These are phyloP conservation scores for Chloroidium sp. DNA, from an alignment of 163 green algal genomes.

Conservation along the genomic window DNA sequence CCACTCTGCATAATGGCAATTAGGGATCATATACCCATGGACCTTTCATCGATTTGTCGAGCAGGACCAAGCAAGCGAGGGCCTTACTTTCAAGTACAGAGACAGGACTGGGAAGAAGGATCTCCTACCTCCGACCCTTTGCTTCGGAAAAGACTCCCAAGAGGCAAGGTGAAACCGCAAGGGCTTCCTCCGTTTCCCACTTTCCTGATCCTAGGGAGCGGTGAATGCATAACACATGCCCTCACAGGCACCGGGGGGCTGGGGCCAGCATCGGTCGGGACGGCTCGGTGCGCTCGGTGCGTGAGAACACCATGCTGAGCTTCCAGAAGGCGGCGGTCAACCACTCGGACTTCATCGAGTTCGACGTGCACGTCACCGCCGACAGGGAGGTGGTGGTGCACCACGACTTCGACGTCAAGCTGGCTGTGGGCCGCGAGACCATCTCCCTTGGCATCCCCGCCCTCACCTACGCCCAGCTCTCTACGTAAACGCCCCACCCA, in stretches of 20 bases:
- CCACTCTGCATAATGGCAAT: too few relatives aligned
- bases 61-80: too few relatives aligned
- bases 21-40: too few relatives aligned
- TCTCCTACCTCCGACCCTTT: too few relatives aligned
- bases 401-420: conserved; percentile 38
- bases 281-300: conserved; percentile 15
- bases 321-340: conserved; percentile 37
- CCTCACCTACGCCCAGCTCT: conserved; percentile 29
- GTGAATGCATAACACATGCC: neutral
- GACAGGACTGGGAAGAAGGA: too few relatives aligned
- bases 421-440: conserved; percentile 19
- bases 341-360: conserved; percentile 37
- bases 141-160: too few relatives aligned
- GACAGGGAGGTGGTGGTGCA: conserved; percentile 33
- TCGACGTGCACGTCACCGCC: conserved; percentile 25
- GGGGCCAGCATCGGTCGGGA: conserved; percentile 22
- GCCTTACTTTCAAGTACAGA: too few relatives aligned
- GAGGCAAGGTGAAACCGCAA: too few relatives aligned
- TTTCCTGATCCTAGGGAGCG: neutral
- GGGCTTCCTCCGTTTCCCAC: too few relatives aligned
- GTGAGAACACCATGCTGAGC: conserved; percentile 42
- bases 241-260: conserved; percentile 28
- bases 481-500: neutral
- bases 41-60: too few relatives aligned
- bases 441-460: conserved; percentile 24